These are phyloP conservation scores for Hypoxylon sp. DNA, from an alignment of 2,329 filamentous ascomycete genomes.

Conservation along the genomic window DNA sequence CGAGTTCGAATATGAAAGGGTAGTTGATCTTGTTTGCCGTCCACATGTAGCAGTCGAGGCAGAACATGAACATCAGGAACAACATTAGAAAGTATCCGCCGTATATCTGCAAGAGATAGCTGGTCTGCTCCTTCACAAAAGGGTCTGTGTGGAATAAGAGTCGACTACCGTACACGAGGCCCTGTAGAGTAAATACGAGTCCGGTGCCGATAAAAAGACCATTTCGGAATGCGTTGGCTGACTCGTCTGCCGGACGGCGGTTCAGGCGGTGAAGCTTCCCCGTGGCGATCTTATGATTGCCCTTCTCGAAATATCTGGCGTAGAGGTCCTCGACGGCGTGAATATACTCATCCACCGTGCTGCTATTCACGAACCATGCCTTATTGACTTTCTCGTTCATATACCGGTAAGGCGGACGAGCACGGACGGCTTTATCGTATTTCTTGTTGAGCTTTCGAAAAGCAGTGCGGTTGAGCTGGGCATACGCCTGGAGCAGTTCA, in stretches of 20 bases:
- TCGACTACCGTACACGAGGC: slow-evolving; percentile 65
- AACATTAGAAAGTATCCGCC: slow-evolving; percentile 89
- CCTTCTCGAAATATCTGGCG: slow-evolving; percentile 90
- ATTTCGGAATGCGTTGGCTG: slow-evolving; percentile 65
- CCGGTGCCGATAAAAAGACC: slow-evolving; percentile 74
- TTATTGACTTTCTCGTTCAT: slow-evolving; percentile 92
- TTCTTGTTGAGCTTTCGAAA: slow-evolving; percentile 99
- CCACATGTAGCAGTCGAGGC: slow-evolving; percentile 85
- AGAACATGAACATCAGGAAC: slow-evolving; percentile 83
- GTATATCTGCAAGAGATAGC: slow-evolving; percentile 86
- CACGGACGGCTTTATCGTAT: slow-evolving; percentile 89
- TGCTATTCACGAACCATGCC: slow-evolving; percentile 90
- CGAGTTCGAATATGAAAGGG: slow-evolving; percentile 95
- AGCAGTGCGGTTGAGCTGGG: slow-evolving; percentile 86
- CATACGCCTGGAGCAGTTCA: slow-evolving; percentile 91
- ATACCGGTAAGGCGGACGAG: slow-evolving; percentile 79
- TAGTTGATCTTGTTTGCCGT: slow-evolving; percentile 89
- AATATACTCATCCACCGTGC: slow-evolving; percentile 82
- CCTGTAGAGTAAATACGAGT: slow-evolving; percentile 70
- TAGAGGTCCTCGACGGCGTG: slow-evolving; percentile 88
- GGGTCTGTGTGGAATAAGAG: slow-evolving; percentile 61
- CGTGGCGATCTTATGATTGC: slow-evolving; percentile 89
- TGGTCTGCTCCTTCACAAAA: slow-evolving; percentile 60
- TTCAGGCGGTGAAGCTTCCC: slow-evolving; percentile 82
- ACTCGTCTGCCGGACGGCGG: slow-evolving; percentile 64